Percentiles rank a stretch among this genome's conserved stretches.
phyloP scores from a whole-genome alignment of 257 asterid genomes.

The Parsonsia alboflavescens region DNA sequence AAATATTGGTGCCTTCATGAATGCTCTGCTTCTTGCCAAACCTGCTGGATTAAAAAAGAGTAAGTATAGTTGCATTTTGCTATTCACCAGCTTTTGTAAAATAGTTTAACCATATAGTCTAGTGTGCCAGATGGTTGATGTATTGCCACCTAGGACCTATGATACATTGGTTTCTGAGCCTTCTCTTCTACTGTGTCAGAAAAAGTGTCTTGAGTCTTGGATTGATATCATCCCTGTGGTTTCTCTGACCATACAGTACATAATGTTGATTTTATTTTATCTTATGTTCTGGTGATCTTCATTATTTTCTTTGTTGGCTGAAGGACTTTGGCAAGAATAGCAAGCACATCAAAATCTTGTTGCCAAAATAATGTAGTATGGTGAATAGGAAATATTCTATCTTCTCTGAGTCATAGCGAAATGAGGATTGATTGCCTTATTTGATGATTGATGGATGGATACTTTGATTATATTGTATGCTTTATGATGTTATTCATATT shows the following conservation, averaged over 20 bases:
- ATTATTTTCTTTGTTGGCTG: background rate
- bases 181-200: background rate
- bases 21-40: constrained; percentile 83
- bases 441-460: background rate
- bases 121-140: background rate
- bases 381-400: background rate
- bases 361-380: background rate
- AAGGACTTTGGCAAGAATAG: background rate
- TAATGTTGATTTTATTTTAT: background rate
- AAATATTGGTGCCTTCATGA: constrained; percentile 83
- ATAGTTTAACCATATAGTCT: background rate
- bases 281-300: background rate
- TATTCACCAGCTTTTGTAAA: background rate
- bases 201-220: background rate
- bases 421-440: background rate
- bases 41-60: constrained; percentile 95
- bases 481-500: background rate
- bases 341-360: background rate
- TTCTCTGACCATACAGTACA: background rate
- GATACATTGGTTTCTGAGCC: background rate
- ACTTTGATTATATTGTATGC: background rate
- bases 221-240: background rate
- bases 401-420: no score
- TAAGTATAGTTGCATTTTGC: constrained; percentile 39
- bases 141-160: background rate